A percentile compares a stretch with the other conserved stretches of the same genome.
Conservation (phyloP, 169 alveolate genomes). For the Plasmodium vivax region DNA sequence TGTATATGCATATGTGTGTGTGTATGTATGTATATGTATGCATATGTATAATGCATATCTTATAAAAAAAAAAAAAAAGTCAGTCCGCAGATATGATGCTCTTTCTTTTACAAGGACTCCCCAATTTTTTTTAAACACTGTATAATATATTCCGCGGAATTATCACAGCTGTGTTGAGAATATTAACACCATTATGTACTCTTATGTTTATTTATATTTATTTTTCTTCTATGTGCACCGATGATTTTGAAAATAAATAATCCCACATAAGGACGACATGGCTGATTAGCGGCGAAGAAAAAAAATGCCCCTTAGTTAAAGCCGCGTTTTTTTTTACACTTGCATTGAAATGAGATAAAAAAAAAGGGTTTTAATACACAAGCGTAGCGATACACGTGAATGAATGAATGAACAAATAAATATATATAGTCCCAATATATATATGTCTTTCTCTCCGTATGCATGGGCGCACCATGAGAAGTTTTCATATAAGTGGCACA, state of each 20-base stretch:
- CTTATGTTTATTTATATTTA: too few relatives aligned
- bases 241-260: too few relatives aligned
- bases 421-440: too few relatives aligned
- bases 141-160: not conserved
- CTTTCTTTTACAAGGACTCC: not conserved
- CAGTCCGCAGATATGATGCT: not conserved
- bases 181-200: not conserved
- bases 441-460: too few relatives aligned
- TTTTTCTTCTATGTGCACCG: not conserved
- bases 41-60: not conserved
- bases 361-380: too few relatives aligned
- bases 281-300: not conserved
- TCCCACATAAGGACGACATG: not conserved
- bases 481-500: too few relatives aligned
- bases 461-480: too few relatives aligned
- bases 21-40: not conserved
- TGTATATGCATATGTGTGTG: not conserved
- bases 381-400: too few relatives aligned
- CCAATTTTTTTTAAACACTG: not conserved
- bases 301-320: not conserved
- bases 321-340: not conserved
- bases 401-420: too few relatives aligned
- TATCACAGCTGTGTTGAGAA: not conserved
- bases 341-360: too few relatives aligned
- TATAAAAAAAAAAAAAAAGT: not conserved